Base-by-base conservation (phyloP, 306 rosid genomes). In the Dalbergia oliveri region DNA sequence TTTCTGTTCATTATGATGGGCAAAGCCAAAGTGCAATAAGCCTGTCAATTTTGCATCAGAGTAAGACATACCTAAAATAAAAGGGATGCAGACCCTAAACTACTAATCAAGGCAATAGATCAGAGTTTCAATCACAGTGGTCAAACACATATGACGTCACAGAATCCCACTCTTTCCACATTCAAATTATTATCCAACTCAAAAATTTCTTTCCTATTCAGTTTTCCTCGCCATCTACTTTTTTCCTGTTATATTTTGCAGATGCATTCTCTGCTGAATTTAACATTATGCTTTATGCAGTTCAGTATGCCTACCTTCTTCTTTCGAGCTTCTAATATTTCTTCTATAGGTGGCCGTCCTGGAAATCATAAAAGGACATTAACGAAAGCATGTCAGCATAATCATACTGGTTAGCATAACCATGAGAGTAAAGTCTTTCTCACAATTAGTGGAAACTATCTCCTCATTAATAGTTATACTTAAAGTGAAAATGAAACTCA, bases 311-410 rank as follows among this genome's bases (percentile, higher is more conserved):
- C 12, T 81, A 91, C 98, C 99, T 95, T 95, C 82, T 85, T 88
- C 80, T 69, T 85, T 63, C 94, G 90, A 43, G 84, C 82, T 63
- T 86, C 88, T 82, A 95, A 64, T 84, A 95, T 86, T 77, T 93
- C 92, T 78, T 90, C 94, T 1, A 95, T 78, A 21, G 99, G 88
- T 0, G 91, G 96, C 50, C 98, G 89, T 50, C 99, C 99, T 95
- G 84, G 75, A 79, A 81, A 82, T 19, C 39, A 78, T 56, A 73
- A 69, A 47, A 53, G 14, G 31, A 34, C 41, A 75, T 53, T 45
- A 50, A 64, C 7, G 16, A 76, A 33, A 65, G 18, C 31, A 76
- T 23, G 21, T 54, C 6, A 54, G 44, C 64, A 67, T 45, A 69
- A 68, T 11, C 72, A 69, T 61, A 79, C 53, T 26, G 14, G 41